phyloP scores from a whole-genome alignment of 2,329 filamentous ascomycete species.

The Fusarium dimerum region DNA sequence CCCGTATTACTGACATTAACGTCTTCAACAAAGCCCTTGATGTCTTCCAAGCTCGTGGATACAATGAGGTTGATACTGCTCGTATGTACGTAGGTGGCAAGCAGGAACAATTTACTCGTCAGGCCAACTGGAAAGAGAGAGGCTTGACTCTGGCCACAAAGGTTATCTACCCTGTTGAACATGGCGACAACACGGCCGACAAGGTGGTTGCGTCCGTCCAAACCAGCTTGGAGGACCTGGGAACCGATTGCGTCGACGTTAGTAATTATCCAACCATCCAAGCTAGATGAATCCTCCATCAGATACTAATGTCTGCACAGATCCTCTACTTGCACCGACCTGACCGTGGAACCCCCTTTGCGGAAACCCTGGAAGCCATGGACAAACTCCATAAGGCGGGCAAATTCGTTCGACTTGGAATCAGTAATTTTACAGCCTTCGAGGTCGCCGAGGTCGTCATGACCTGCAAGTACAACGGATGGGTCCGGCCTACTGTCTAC shows the following conservation, averaged over 20 bases:
- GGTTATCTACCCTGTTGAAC: slow-evolving; percentile 60
- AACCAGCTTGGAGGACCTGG: slow-evolving; percentile 69
- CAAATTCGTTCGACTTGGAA: slow-evolving; percentile 77
- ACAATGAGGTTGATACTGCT: slow-evolving; percentile 85
- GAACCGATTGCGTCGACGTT: slow-evolving; percentile 71
- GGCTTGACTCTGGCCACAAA: slow-evolving; percentile 81
- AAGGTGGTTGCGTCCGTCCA: slow-evolving; percentile 67
- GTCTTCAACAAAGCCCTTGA: slow-evolving; percentile 74
- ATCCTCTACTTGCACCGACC: slow-evolving; percentile 42
- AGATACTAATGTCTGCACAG: slow-evolving; percentile 23
- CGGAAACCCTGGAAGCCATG: slow-evolving; percentile 74
- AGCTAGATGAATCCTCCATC: neutral
- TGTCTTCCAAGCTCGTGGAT: slow-evolving; percentile 74
- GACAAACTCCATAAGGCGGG: slow-evolving; percentile 83
- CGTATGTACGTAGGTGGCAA: slow-evolving; percentile 69
- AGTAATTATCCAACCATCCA: slow-evolving; percentile 21
- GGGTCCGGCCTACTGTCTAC: slow-evolving; percentile 82
- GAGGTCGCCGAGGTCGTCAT: slow-evolving; percentile 85
- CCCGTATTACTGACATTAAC: slow-evolving; percentile 66
- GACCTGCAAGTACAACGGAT: slow-evolving; percentile 75
- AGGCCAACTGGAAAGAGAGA: slow-evolving; percentile 76
- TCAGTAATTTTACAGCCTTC: slow-evolving; percentile 84
- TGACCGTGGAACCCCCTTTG: slow-evolving; percentile 70
- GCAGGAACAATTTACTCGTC: slow-evolving; percentile 77
- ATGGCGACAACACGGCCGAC: slow-evolving; percentile 62